A percentile compares a stretch with the other conserved stretches of the same genome.
These are phyloP conservation scores for Alternaria hordeiaustralica DNA, from an alignment of 2,329 filamentous ascomycete species.

Conservation along the genomic window DNA sequence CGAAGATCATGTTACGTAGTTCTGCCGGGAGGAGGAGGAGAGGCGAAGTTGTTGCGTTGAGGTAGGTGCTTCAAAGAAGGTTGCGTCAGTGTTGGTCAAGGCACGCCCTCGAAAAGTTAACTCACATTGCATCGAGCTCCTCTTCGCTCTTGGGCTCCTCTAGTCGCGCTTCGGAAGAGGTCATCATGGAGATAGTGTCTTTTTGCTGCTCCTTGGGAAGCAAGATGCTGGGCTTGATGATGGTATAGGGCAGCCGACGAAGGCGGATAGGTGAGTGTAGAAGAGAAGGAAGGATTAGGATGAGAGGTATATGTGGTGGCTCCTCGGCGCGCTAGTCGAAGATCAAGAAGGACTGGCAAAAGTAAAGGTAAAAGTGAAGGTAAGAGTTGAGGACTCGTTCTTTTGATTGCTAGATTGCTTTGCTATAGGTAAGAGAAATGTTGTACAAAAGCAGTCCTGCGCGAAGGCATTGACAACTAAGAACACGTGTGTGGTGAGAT, in stretches of 20 bases:
- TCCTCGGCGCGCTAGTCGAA: background rate
- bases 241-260: background rate
- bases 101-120: too few species aligned
- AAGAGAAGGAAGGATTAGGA: background rate
- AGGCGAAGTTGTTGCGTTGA: background rate
- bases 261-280: background rate
- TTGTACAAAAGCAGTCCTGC: too few species aligned
- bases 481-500: too few species aligned
- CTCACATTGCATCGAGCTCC: too few species aligned
- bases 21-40: background rate
- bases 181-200: background rate
- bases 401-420: too few species aligned
- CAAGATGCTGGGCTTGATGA: background rate
- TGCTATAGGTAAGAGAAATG: too few species aligned
- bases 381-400: accelerated
- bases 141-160: too few species aligned
- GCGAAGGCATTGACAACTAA: too few species aligned
- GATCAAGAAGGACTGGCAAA: background rate
- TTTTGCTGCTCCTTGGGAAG: background rate
- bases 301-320: background rate
- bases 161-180: background rate
- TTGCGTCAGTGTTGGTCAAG: too few species aligned
- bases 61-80: background rate
- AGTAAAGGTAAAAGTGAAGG: too few species aligned
- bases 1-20: background rate